Conservation (phyloP, 2,329 filamentous ascomycete species). For the Ophiostoma triangulosporum region DNA sequence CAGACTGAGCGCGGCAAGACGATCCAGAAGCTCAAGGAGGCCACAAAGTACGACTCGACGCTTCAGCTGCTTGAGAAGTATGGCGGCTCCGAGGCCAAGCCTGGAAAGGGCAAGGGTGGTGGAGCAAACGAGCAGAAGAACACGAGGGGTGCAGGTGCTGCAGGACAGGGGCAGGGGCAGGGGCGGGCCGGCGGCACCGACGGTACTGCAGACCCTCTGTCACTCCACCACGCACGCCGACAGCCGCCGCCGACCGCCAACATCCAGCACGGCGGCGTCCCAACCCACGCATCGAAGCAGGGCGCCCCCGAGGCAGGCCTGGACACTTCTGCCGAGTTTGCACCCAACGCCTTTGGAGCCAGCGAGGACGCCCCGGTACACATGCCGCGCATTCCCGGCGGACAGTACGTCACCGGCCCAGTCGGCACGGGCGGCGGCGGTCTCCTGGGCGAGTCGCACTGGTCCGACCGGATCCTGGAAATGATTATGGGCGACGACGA, state of each 20-base stretch:
- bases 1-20: constrained; percentile 71
- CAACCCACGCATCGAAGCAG: neutral
- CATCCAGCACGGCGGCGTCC: constrained; percentile 28
- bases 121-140: constrained; percentile 1
- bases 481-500: constrained; percentile 91
- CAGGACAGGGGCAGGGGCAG: neutral
- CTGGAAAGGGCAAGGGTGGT: constrained; percentile 18
- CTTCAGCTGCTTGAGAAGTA: constrained; percentile 91
- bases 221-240: constrained; percentile 31
- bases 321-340: constrained; percentile 50
- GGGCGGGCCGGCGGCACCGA: neutral
- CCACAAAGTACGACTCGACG: constrained; percentile 92
- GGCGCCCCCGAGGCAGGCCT: neutral
- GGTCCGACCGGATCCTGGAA: constrained; percentile 93
- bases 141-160: neutral
- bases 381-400: constrained; percentile 1
- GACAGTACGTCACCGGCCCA: constrained; percentile 15
- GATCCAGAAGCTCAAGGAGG: constrained; percentile 87
- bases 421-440: constrained; percentile 5
- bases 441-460: constrained; percentile 39
- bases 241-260: constrained; percentile 51
- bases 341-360: constrained; percentile 52
- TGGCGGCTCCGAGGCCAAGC: constrained; percentile 49
- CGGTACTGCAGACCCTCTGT: constrained; percentile 7
- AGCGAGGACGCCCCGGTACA: constrained; percentile 2